phyloP scores from a whole-genome alignment of 2,329 filamentous ascomycete genomes.

The Aspergillus nomiae region DNA sequence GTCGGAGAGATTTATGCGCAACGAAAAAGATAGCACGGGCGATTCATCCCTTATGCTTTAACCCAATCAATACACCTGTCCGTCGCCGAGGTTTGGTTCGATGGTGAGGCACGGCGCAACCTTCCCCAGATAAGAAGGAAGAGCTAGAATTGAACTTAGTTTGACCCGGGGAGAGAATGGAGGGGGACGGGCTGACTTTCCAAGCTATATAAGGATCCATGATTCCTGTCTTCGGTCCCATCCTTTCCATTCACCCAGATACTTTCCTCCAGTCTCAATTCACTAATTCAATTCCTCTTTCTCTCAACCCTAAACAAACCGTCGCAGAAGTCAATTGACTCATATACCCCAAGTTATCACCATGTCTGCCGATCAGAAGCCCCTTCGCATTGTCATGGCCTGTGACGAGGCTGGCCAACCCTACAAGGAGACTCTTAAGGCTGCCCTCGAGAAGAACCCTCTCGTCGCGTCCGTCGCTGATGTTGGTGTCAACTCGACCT shows the following conservation, averaged over 20 bases:
- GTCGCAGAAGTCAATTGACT: slow-evolving; percentile 1
- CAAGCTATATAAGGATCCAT: slow-evolving; percentile 6
- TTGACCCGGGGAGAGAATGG: slow-evolving; percentile 1
- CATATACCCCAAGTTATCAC: slow-evolving; percentile 7
- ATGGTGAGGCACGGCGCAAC: neutral
- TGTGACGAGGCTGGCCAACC: slow-evolving; percentile 71
- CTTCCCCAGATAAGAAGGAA: neutral
- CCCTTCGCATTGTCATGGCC: slow-evolving; percentile 64
- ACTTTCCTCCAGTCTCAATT: neutral
- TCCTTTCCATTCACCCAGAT: neutral
- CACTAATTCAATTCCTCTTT: neutral
- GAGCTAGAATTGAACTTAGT: neutral
- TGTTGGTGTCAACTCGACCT: slow-evolving; percentile 67
- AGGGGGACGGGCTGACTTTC: neutral
- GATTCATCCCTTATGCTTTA: neutral
- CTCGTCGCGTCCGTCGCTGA: slow-evolving; percentile 71
- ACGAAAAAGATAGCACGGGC: neutral
- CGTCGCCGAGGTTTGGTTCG: slow-evolving; percentile 4
- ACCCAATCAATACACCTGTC: neutral
- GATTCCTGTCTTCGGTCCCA: neutral
- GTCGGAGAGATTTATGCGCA: neutral
- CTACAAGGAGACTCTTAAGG: slow-evolving; percentile 79
- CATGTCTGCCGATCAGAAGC: slow-evolving; percentile 38
- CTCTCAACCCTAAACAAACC: neutral
- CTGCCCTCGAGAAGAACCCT: slow-evolving; percentile 67